Percentiles rank a stretch among this genome's conserved stretches.
Evolutionary conservation across 495 filamentous ascomycete species (phyloP).

Genomic region (Cercophora samala): DNA sequence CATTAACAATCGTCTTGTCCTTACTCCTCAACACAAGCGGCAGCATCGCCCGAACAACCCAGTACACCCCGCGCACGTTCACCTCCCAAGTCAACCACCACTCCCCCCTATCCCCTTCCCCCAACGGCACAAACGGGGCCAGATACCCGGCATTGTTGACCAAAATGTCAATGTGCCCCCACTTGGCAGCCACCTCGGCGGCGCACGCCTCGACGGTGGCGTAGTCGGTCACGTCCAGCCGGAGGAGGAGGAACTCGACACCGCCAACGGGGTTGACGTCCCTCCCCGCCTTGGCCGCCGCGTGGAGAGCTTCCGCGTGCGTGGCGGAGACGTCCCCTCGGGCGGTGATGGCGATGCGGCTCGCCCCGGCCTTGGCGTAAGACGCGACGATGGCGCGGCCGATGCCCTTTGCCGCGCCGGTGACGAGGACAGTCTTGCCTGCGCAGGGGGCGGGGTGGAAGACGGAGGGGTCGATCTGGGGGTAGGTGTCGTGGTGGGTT

Average conservation of each 20-base stretch:
- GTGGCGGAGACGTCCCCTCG: neutral
- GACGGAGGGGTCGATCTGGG: neutral
- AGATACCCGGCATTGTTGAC: constrained; percentile 8
- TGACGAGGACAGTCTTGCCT: constrained; percentile 8
- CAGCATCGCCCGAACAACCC: too few relatives aligned
- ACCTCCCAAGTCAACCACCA: too few relatives aligned
- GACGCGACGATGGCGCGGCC: constrained; percentile 1
- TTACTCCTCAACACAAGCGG: too few relatives aligned
- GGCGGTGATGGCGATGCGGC: constrained; percentile 2
- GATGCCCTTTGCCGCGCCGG: constrained; percentile 4
- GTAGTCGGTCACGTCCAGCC: neutral
- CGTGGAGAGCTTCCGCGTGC: neutral
- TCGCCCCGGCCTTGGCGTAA: neutral
- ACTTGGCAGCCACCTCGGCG: neutral
- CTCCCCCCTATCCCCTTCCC: neutral
- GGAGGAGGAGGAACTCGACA: neutral
- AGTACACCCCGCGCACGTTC: too few relatives aligned
- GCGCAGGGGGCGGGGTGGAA: neutral
- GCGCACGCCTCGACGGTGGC: neutral
- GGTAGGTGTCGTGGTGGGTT: neutral
- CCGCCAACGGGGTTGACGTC: too few relatives aligned
- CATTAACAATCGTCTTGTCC: too few relatives aligned
- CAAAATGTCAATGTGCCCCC: neutral
- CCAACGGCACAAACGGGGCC: constrained; percentile 3
- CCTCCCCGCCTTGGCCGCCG: neutral